Evolutionary conservation across 2,329 filamentous ascomycete genomes (phyloP).

Genomic region (Exophiala spinifera): DNA sequence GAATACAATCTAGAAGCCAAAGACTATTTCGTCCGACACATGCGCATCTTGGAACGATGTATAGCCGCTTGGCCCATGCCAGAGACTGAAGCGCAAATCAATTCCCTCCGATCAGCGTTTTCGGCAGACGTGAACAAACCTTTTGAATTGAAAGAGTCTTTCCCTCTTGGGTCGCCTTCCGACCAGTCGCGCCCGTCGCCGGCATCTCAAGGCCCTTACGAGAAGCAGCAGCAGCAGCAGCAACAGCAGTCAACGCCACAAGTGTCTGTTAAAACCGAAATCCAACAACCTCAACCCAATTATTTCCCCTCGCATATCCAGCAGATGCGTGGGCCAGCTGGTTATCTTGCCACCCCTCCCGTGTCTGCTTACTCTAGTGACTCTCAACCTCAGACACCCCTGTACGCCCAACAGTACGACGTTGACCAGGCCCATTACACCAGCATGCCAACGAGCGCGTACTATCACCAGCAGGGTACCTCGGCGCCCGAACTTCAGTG

Average conservation of each 20-base stretch:
- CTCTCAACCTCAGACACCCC: constrained; percentile 69
- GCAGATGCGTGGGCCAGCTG: constrained; percentile 15
- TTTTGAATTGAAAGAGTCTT: constrained; percentile 83
- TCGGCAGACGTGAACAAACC: constrained; percentile 80
- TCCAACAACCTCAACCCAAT: constrained; percentile 14
- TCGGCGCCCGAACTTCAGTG: constrained; percentile 54
- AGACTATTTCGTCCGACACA: constrained; percentile 87
- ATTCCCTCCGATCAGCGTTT: constrained; percentile 84
- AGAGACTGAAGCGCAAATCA: constrained; percentile 85
- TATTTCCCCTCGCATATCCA: constrained; percentile 19
- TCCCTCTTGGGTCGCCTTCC: constrained; percentile 79
- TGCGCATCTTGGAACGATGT: constrained; percentile 87
- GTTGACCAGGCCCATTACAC: constrained; percentile 14
- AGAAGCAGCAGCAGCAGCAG: constrained; percentile 47
- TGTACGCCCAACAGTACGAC: constrained; percentile 18
- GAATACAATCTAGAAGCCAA: constrained; percentile 80
- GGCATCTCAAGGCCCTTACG: constrained; percentile 45
- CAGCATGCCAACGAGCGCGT: constrained; percentile 35
- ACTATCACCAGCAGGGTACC: constrained; percentile 46
- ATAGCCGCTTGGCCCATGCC: constrained; percentile 81
- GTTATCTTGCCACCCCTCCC: constrained; percentile 59
- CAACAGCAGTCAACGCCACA: constrained; percentile 40
- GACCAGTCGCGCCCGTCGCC: constrained; percentile 56
- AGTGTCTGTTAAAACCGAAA: constrained; percentile 34
- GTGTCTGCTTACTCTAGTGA: constrained; percentile 70